Percentiles rank a stretch among this genome's conserved stretches.
Conservation (phyloP, 352 stramenopile genomes). For the Phytophthora pseudosyringae region DNA sequence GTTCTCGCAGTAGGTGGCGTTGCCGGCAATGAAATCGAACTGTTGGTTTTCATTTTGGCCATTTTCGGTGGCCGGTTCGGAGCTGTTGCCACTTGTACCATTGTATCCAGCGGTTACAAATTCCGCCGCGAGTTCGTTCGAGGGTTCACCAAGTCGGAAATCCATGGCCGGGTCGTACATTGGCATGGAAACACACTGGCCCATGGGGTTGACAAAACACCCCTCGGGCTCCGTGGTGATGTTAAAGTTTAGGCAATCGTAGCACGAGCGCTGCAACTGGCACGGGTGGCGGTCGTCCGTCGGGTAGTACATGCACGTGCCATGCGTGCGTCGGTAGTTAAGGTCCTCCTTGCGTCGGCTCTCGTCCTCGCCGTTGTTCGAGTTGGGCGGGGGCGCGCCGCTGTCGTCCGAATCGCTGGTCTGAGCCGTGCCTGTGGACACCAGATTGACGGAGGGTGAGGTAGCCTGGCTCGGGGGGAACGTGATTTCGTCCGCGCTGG, state of each 20-base stretch:
- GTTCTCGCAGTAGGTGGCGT: constrained; percentile 45
- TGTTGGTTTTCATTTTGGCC: constrained; percentile 24
- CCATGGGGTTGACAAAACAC: constrained; percentile 47
- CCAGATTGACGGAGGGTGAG: constrained; percentile 14
- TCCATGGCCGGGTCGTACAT: constrained; percentile 30
- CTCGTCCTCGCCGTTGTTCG: constrained; percentile 8
- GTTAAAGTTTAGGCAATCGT: constrained; percentile 60
- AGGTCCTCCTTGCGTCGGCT: background rate
- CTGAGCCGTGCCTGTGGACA: background rate
- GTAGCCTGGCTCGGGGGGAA: constrained; percentile 21
- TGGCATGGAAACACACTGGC: constrained; percentile 13
- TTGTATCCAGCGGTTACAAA: constrained; percentile 31
- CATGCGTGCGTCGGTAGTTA: constrained; percentile 42
- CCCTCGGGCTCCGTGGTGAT: constrained; percentile 39
- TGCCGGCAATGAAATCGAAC: constrained; percentile 37
- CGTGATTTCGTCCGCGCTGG: constrained; percentile 34
- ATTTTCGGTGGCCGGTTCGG: constrained; percentile 13
- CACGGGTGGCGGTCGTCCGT: constrained; percentile 43
- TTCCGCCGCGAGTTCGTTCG: constrained; percentile 30
- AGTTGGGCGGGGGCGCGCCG: background rate
- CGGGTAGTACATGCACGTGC: constrained; percentile 49
- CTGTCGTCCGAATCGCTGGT: constrained; percentile 20
- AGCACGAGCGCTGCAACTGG: constrained; percentile 51
- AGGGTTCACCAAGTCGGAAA: constrained; percentile 37
- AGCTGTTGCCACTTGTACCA: constrained; percentile 17